Percentiles rank a stretch among this genome's conserved stretches.
These are phyloP conservation scores for Nidula niveotomentosa DNA, from an alignment of 1,284 basidiomycete genomes.

Conservation along the genomic window DNA sequence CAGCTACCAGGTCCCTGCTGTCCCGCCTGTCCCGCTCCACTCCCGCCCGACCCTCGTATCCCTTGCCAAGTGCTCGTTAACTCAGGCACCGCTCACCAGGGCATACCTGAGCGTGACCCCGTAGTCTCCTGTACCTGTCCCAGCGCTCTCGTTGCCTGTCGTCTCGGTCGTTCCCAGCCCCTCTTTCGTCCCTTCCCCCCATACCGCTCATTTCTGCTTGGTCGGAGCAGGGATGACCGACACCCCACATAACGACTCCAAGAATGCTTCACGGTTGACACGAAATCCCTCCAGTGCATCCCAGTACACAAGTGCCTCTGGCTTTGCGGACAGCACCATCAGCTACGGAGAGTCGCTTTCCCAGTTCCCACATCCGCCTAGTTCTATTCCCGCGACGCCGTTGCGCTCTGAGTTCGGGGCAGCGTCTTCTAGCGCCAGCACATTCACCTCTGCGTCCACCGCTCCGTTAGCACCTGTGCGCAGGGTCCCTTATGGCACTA, in stretches of 20 bases:
- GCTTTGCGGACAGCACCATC: conserved; percentile 53
- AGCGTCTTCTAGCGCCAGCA: neutral
- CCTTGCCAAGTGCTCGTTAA: too few species aligned
- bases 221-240: neutral
- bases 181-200: neutral
- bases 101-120: too few species aligned
- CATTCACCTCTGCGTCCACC: conserved; percentile 2
- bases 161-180: neutral
- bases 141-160: too few species aligned
- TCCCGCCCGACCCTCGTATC: too few species aligned
- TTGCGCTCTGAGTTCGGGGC: conserved; percentile 21
- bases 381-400: conserved; percentile 33
- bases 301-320: conserved; percentile 48
- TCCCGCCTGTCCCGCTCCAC: too few species aligned
- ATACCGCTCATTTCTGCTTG: neutral
- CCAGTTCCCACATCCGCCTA: conserved; percentile 41
- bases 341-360: conserved; percentile 42
- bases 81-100: too few species aligned
- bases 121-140: too few species aligned
- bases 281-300: conserved; percentile 38
- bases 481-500: conserved; percentile 8
- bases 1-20: too few species aligned
- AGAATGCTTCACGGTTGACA: neutral
- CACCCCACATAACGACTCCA: neutral
- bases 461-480: conserved; percentile 4